Evolutionary conservation across 495 filamentous ascomycete species (phyloP).

Genomic region (Penicillium antarcticum): DNA sequence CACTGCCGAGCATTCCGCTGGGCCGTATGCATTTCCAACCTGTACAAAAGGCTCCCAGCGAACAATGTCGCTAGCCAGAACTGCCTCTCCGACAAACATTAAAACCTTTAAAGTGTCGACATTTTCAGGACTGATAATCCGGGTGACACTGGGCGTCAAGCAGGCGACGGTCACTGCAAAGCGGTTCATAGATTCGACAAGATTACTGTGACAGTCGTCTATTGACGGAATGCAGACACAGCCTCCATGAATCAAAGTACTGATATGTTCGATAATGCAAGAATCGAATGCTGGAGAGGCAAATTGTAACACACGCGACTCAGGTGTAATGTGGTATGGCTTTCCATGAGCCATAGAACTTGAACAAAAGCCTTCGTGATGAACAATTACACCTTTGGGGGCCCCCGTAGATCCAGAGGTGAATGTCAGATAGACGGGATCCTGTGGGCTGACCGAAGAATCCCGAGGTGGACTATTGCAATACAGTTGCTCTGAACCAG

Average conservation of each 20-base stretch:
- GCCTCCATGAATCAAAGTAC: conserved; percentile 36
- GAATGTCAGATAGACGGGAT: conserved; percentile 6
- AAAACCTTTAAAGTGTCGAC: conserved; percentile 28
- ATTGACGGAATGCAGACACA: conserved; percentile 31
- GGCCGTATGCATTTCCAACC: conserved; percentile 49
- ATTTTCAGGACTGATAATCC: conserved; percentile 28
- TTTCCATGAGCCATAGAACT: conserved; percentile 4
- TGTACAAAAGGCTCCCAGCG: conserved; percentile 27
- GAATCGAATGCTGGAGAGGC: conserved; percentile 42
- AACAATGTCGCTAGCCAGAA: conserved; percentile 26
- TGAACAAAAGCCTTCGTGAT: not conserved
- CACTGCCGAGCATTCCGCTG: conserved; percentile 38
- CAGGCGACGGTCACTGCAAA: conserved; percentile 24
- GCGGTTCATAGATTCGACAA: conserved; percentile 18
- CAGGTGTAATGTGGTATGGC: conserved; percentile 39
- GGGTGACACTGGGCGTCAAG: conserved; percentile 37
- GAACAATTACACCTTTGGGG: conserved; percentile 37
- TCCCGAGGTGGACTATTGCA: no score
- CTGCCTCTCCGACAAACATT: conserved; percentile 41
- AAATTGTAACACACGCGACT: conserved; percentile 46
- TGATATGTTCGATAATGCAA: conserved; percentile 37
- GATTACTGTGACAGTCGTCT: conserved; percentile 2
- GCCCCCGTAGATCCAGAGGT: conserved; percentile 35
- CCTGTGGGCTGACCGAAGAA: not conserved
- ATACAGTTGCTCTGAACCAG: not conserved